These are phyloP conservation scores for Ganoderma sinense DNA, from an alignment of 1,284 basidiomycete genomes.

Conservation along the genomic window DNA sequence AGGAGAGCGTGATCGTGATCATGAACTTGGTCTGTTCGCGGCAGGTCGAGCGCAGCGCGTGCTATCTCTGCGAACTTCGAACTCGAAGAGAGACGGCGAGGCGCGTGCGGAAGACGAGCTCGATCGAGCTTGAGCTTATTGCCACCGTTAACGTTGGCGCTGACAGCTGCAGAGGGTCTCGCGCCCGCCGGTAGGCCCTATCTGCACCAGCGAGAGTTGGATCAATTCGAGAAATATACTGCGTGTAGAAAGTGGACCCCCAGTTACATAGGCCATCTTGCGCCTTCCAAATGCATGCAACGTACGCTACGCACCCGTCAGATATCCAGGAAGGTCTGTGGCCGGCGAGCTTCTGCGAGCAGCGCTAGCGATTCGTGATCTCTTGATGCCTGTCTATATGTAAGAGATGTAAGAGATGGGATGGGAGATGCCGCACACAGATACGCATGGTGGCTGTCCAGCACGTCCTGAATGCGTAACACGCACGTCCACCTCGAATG, in stretches of 20 bases:
- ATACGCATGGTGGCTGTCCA: neutral
- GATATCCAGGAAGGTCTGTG: neutral
- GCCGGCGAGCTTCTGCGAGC: neutral
- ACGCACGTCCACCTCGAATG: neutral
- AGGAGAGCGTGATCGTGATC: neutral
- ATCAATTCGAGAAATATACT: neutral
- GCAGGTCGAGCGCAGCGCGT: neutral
- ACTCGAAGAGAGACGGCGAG: neutral
- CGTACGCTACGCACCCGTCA: neutral
- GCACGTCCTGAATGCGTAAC: too few species aligned
- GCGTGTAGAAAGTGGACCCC: neutral
- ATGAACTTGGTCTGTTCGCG: neutral
- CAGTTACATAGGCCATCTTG: neutral
- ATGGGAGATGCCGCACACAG: neutral
- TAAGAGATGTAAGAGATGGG: neutral
- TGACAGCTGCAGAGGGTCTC: neutral
- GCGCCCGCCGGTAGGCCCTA: too few species aligned
- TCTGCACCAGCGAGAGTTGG: neutral
- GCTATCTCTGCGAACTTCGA: neutral
- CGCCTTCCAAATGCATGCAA: neutral
- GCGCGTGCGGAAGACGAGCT: neutral
- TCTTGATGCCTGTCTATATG: neutral
- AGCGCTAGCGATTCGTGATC: neutral
- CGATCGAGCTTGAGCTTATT: neutral
- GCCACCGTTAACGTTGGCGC: neutral